Base-by-base conservation (phyloP, 192 early-diverging fungal genomes). In the Coemansia sp. region DNA sequence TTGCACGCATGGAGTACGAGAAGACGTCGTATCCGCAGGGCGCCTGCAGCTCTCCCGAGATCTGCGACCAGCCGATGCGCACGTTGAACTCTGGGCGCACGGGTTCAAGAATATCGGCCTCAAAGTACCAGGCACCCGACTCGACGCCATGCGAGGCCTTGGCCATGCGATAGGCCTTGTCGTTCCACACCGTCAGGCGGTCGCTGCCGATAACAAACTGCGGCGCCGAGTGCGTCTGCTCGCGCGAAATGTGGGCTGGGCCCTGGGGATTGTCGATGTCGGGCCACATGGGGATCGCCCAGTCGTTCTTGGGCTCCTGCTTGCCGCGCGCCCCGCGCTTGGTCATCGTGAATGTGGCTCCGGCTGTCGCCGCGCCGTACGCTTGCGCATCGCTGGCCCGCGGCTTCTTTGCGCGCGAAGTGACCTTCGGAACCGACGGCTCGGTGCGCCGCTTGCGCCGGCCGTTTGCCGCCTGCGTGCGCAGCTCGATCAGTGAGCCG, bases 1-100 rank as follows among this genome's bases (percentile, higher is more conserved):
- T 71, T 53, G 83, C 84, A 41, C 90, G 84, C 67, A 83, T 84
- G 44, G 84, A 84, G 62, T 90, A 92, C 38, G 84, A 84, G 55
- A 89, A 92, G 55, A 79, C 73, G 61, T 92, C 90, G 55, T 81
- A 87, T 0, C 90, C 90, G 40, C 88, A 90, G 19, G 89, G 88
- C 6, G 86, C 90, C 44, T 92, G 88, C 19, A 90, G 72, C 56
- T 89, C 87, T 8, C 89, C 90, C 23, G 83, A 85, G 61, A 92
- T 92, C 74, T 89, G 88, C 15, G 86, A 85, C 86, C 86, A 92
- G 4, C 90, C 90, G 25, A 92, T 84, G 10, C 90, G 83, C 59
- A 72, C 70, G 65, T 89, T 85, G 25, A 83, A 87, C 50, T 75
- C 67, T 36, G 84, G 77, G n/a, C 71, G 66, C 27, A 77, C 62